These are phyloP conservation scores for Geotrichum candidum DNA, from an alignment of 1,139 yeast species.

Conservation along the genomic window DNA sequence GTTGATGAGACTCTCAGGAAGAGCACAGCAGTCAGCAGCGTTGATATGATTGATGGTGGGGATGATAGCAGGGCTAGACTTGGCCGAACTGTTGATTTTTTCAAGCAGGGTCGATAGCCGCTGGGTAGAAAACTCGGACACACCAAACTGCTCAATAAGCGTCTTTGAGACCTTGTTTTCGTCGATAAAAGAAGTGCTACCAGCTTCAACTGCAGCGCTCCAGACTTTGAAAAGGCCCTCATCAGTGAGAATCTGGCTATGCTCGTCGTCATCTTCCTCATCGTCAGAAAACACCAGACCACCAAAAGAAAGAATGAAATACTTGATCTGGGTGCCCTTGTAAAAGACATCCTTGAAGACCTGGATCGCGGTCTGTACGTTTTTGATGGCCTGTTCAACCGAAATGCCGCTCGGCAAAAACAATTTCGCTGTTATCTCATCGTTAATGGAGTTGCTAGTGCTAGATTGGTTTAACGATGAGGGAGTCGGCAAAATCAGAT, in stretches of 20 bases:
- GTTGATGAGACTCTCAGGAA: constrained; percentile 30
- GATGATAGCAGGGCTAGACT: constrained; percentile 11
- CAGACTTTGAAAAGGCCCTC: constrained; percentile 23
- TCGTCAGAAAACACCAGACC: constrained; percentile 27
- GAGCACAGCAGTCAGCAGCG: constrained; percentile 33
- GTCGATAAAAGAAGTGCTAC: constrained; percentile 2
- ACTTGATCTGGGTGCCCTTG: constrained; percentile 17
- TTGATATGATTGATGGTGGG: constrained; percentile 32
- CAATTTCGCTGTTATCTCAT: constrained; percentile 26
- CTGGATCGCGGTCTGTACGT: constrained; percentile 1
- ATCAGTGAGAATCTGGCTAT: constrained; percentile 10
- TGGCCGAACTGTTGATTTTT: constrained; percentile 13
- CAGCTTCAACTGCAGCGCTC: constrained; percentile 21
- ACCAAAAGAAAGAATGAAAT: constrained; percentile 27
- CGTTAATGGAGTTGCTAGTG: neutral
- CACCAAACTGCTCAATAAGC: constrained; percentile 26
- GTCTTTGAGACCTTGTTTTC: constrained; percentile 2
- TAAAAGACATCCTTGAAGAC: constrained; percentile 5
- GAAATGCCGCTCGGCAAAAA: constrained; percentile 22
- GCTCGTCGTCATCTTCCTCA: constrained; percentile 21
- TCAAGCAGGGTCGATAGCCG: constrained; percentile 22
- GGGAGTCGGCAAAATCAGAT: constrained; percentile 1
- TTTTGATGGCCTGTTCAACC: constrained; percentile 5
- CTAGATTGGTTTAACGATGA: neutral
- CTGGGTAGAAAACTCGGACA: constrained; percentile 29